Evolutionary conservation across 176 grass and related monocot species (phyloP).

Genomic region (Carex cristatella): DNA sequence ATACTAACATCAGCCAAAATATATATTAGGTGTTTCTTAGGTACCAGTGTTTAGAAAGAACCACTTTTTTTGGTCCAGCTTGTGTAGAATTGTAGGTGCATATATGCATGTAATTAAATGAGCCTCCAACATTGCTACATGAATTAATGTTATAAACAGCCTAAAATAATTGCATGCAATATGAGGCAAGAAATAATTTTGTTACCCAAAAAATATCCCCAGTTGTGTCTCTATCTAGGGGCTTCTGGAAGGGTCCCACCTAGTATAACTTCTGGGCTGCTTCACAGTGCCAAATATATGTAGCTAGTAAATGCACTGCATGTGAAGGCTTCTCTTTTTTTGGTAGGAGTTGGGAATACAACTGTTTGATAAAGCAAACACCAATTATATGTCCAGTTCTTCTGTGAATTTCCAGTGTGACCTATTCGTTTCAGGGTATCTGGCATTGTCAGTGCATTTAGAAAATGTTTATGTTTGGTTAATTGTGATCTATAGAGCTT

Average conservation of each 20-base stretch:
- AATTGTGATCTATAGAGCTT: neutral
- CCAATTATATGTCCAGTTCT: neutral
- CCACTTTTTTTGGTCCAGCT: neutral
- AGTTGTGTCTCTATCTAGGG: neutral
- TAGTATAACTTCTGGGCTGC: neutral
- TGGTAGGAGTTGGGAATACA: neutral
- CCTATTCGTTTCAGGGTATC: neutral
- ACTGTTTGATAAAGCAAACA: neutral
- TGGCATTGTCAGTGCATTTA: neutral
- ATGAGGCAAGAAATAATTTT: neutral
- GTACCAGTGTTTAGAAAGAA: neutral
- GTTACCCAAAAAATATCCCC: neutral
- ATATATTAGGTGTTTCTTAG: neutral
- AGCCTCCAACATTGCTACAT: neutral
- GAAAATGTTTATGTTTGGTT: neutral
- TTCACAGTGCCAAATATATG: neutral
- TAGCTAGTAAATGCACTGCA: neutral
- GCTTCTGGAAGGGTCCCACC: neutral
- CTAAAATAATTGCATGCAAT: neutral
- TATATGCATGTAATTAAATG: neutral
- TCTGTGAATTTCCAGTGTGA: neutral
- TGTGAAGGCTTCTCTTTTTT: neutral
- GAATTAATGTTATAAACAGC: neutral
- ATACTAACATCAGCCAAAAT: neutral
- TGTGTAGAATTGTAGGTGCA: neutral